Evolutionary conservation across 148 eudicot species (phyloP).

Genomic region (Fallopia convolvulus): DNA sequence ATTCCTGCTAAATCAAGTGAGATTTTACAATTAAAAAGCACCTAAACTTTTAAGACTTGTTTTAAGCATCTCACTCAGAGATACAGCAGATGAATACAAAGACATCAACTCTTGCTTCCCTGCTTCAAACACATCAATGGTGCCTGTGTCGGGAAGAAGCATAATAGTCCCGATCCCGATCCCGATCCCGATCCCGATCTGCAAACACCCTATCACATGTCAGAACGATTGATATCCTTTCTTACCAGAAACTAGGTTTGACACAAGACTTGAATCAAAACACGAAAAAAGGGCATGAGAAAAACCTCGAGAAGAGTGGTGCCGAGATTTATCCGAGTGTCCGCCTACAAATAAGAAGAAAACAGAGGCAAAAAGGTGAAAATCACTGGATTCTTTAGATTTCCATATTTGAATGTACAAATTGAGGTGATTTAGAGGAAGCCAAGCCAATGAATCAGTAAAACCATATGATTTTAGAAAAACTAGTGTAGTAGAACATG

Average conservation of each 20-base stretch:
- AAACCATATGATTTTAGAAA: not conserved
- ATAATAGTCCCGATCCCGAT: slow-evolving; percentile 52
- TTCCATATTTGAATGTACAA: not conserved
- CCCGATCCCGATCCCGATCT: slow-evolving; percentile 55
- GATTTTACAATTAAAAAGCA: not conserved
- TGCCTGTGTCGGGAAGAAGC: slow-evolving; percentile 58
- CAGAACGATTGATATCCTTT: not conserved
- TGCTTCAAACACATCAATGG: slow-evolving; percentile 28
- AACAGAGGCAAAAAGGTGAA: not conserved
- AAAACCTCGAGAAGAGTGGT: slow-evolving; percentile 79
- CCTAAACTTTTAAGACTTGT: not conserved
- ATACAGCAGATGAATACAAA: not conserved
- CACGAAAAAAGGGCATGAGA: not conserved
- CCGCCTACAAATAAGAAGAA: slow-evolving; percentile 38
- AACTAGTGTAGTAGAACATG: not conserved
- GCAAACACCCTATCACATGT: slow-evolving; percentile 2
- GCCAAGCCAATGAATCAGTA: not conserved
- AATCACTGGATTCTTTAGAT: too few species aligned
- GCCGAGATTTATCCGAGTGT: slow-evolving; percentile 53
- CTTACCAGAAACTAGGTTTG: not conserved
- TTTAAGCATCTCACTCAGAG: not conserved
- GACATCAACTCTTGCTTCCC: not conserved
- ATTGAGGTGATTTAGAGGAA: not conserved
- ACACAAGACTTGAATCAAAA: not conserved
- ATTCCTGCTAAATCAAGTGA: not conserved